Conservation (phyloP, 257 asterid genomes). For the Petunia axillaris region DNA sequence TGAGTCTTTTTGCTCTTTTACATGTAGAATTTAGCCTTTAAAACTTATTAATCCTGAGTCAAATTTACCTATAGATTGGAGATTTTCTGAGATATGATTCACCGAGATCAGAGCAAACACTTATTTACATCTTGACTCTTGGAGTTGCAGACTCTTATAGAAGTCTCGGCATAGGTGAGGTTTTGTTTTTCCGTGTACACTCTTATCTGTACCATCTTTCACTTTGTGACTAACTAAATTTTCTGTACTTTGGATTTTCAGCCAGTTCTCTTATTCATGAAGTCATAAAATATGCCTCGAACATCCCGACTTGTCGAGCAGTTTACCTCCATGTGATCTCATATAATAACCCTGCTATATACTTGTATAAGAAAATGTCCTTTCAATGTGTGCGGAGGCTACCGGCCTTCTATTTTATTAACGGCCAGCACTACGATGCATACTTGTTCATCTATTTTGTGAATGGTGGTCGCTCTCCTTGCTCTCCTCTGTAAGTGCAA, state of each 20-base stretch:
- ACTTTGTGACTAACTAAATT: conserved; percentile 29
- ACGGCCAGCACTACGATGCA: conserved; percentile 85
- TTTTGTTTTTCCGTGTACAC: conserved; percentile 19
- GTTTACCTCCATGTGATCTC: conserved; percentile 97
- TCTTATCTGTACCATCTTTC: conserved; percentile 25
- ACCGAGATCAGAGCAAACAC: conserved; percentile 69
- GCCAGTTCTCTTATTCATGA: conserved; percentile 80
- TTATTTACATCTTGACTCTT: conserved; percentile 83
- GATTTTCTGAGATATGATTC: conserved; percentile 75
- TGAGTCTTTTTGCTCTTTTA: conserved; percentile 43
- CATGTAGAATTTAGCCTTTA: conserved; percentile 23
- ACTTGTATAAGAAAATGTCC: conserved; percentile 83
- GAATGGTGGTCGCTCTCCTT: conserved; percentile 93
- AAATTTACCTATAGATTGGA: conserved; percentile 54
- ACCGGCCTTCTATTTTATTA: conserved; percentile 72
- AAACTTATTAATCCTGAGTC: neutral
- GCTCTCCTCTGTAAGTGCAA: conserved; percentile 89
- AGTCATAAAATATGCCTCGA: conserved; percentile 79
- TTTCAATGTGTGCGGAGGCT: conserved; percentile 80
- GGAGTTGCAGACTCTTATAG: conserved; percentile 91
- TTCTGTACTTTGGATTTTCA: conserved; percentile 50
- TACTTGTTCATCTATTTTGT: conserved; percentile 92
- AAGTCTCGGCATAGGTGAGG: conserved; percentile 84
- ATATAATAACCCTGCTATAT: conserved; percentile 89
- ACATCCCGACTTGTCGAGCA: conserved; percentile 70